Percentiles rank a stretch among this genome's conserved stretches.
Evolutionary conservation across 2,329 filamentous ascomycete genomes (phyloP).

Genomic region (Arthrobotrys sinensis): DNA sequence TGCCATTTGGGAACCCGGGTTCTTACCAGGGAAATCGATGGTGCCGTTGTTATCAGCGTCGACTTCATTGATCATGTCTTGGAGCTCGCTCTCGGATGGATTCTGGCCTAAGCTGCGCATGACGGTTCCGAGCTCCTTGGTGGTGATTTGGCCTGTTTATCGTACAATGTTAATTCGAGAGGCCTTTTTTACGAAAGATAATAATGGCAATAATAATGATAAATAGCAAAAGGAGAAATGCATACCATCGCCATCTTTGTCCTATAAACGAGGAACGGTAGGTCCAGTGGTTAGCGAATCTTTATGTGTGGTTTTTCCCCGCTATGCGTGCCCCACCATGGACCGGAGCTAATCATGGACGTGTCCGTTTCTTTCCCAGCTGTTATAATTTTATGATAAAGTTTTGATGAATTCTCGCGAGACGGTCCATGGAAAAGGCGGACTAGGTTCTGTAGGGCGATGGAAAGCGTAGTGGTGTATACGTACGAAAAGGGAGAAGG

Average conservation of each 20-base stretch:
- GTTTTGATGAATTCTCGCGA: background rate
- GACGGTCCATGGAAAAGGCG: background rate
- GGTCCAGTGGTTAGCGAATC: slow-evolving; percentile 40
- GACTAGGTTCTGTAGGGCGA: background rate
- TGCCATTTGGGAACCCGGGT: background rate
- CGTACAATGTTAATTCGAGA: slow-evolving; percentile 1
- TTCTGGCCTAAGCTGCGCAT: slow-evolving; percentile 93
- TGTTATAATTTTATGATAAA: background rate
- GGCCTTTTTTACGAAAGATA: background rate
- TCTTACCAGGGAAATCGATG: slow-evolving; percentile 88
- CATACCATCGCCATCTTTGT: slow-evolving; percentile 90
- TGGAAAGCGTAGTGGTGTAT: background rate
- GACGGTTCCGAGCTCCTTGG: slow-evolving; percentile 89
- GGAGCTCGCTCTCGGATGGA: slow-evolving; percentile 88
- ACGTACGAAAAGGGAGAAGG: slow-evolving; percentile 99
- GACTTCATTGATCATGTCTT: slow-evolving; percentile 96
- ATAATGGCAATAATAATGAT: background rate
- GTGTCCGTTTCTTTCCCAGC: too few relatives aligned
- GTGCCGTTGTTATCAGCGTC: slow-evolving; percentile 94
- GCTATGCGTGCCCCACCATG: slow-evolving; percentile 15
- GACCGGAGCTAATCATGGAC: slow-evolving; percentile 1
- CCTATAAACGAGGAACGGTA: slow-evolving; percentile 70
- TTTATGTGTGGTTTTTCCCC: slow-evolving; percentile 27
- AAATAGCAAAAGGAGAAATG: slow-evolving; percentile 65
- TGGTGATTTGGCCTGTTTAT: slow-evolving; percentile 84